Base-by-base conservation (phyloP, 192 early-diverging fungal species). In the Coemansia sp. region DNA sequence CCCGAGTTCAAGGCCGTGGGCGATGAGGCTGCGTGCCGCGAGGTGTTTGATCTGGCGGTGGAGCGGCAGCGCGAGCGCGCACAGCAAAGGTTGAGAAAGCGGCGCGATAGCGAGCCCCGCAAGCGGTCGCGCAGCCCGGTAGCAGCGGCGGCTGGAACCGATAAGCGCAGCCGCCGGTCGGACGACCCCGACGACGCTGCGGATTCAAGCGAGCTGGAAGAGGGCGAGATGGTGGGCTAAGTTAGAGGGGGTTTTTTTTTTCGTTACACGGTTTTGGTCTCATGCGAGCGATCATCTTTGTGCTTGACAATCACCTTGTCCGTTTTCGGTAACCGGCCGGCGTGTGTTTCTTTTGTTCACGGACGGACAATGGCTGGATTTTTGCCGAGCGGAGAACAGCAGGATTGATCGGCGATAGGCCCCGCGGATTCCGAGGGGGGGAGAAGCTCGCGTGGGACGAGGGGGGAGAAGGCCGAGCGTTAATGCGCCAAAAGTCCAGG, bases 11-110 rank as follows among this genome's bases (percentile, higher is more conserved):
- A 64, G 19, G 84, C 78, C 5, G 50, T 97, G 42, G 85, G 83
- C 6, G 75, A 78, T 5, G 90, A 91, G 42, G 50, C 78, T 6
- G 76, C 71, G 46, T 70, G 87, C 12, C 73, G 82, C 28, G 82
- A 84, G 65, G 82, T 85, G 8, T 97, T 94, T 70, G 83, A 90
- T 28, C 82, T 82, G 58, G 84, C 81, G 15, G 64, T 91, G 17
- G 77, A 78, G 40, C 62, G 88, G 8, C 54, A 85, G 11, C 83
- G 80, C 72, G 92, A 75, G 26, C 62, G 48, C 14, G 36, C 22
- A 4, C 6, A 32, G 43, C 34, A 51, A 19, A 50, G 30, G 15
- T 17, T 10, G 8, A 53, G 41, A 6, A 35, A 39, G 17, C 32
- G 72, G n/a, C 56, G 50, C 0, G 61, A 64, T 12, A 21, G 52